Evolutionary conservation across 202 grass and related monocot genomes (phyloP), one percentile per base, ranked within the genome.

Genomic region (Setaria viridis): DNA sequence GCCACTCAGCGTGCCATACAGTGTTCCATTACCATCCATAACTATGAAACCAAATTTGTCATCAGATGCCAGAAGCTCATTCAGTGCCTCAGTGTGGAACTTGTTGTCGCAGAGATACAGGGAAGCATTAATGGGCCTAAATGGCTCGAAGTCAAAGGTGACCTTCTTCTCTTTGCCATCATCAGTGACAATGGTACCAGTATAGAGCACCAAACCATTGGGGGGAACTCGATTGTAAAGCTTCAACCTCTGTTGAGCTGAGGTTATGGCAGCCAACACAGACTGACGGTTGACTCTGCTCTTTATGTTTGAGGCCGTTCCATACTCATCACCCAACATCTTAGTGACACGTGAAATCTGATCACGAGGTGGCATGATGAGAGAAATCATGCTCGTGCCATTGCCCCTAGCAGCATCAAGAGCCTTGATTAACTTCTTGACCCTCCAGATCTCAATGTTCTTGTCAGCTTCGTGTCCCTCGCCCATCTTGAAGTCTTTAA

Each of bases 91-190:
- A 0, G 88, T 95, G 69, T 96, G 91, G 17, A 96, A 96, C 71
- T 93, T 93, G 82, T 95, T 95, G 71, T 95, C 94, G 12, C 94
- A 95, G n/a, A 95, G 94, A 59, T 95, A 95, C 2, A 95, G 35
- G 0, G 89, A 95, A 10, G 86, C 86, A 29, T 96, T 93, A 9
- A 95, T 96, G 25, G 93, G 84, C 46, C 87, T 92, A 88, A 97
- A 94, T 19, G 94, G 94, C 81, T 97, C 94, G 20, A 94, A 94
- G 83, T 97, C 94, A 33, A 97, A 85, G 32, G 94, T 97, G 37
- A 97, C 94, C 70, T 97, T 97, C 86, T 97, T 97, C 76, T 97
- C 94, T 50, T 97, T 97, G 29, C 94, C 94, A 65, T 94, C 94
- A 53, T 94, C 92, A 21, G 89, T 97, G 34, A 97, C 88, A 72